Evolutionary conservation across 1,139 yeast genomes (phyloP), one percentile per base, ranked within the genome.

Genomic region (Candida buenavistaensis): DNA sequence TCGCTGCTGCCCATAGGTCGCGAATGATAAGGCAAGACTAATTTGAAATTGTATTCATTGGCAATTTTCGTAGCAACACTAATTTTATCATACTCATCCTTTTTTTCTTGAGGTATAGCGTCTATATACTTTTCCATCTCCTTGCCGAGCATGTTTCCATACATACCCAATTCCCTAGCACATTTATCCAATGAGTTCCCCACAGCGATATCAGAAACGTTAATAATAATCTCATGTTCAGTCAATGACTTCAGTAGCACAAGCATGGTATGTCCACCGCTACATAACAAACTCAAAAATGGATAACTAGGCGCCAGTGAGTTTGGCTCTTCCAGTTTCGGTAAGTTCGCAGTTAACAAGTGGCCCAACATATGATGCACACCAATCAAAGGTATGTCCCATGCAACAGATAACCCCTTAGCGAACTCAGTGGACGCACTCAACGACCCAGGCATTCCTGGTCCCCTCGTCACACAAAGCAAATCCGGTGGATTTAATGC

Each of bases 311-410:
- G 92, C 0, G 59, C 45, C 39, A 37, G 19, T 31, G 33, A 10
- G 16, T 43, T n/a, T 67, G 80, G 48, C 59, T 69, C 42, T 51
- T 54, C 34, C 39, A 53, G 13, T 31, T 52, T 51, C 3, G 64
- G 61, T 44, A 84, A 60, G 28, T 90, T 65, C 0, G 96, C 83
- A 0, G 87, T 72, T 23, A 92, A 59, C 6, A 92, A 61, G 61
- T 92, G 99, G 0, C 96, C 98, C 36, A 92, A 66, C 98, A 92
- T 92, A 52, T 94, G 98, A 52, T 94, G 96, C 0, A 92, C 96
- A 0, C 97, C 97, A 1, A 92, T 65, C 17, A 88, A 52, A 0
- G 97, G 97, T 3, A 68, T 73, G 16, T 72, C 59, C 83, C 89
- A 83, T 0, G 89, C 97, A 0, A 84, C 65, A 0, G 90, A 66